Conservation (phyloP, 148 eudicot genomes). For the Chenopodium berlandieri region DNA sequence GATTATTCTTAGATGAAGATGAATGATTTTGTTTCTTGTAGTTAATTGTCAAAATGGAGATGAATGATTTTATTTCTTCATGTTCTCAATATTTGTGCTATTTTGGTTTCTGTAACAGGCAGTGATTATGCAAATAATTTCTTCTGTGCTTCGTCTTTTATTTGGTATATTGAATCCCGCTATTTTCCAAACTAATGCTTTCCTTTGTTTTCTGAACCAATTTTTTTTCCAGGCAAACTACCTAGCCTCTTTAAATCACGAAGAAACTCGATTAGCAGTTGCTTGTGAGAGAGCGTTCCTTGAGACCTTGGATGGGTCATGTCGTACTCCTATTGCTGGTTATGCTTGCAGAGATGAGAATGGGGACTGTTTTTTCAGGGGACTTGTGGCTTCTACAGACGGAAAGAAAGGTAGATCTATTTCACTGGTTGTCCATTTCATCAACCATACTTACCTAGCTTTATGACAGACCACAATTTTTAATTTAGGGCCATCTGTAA, state of each 20-base stretch:
- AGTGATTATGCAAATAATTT: background rate
- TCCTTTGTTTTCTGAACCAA: background rate
- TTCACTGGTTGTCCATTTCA: background rate
- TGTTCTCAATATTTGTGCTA: background rate
- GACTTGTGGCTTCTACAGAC: conserved; percentile 89
- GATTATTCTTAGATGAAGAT: background rate
- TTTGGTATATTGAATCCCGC: background rate
- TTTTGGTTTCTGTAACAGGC: background rate
- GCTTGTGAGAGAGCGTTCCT: conserved; percentile 89
- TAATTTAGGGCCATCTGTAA: no score
- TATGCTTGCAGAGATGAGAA: conserved; percentile 66
- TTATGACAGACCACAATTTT: no score
- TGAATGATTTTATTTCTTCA: background rate
- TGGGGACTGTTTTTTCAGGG: conserved; percentile 79
- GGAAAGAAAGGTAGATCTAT: conserved; percentile 62
- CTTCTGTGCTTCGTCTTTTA: background rate
- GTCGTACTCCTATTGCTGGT: conserved; percentile 97
- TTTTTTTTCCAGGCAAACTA: conserved; percentile 52
- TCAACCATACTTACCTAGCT: no score
- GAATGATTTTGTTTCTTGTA: no score
- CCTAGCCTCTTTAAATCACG: conserved; percentile 78
- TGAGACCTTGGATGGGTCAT: conserved; percentile 72
- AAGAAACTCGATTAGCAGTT: conserved; percentile 90
- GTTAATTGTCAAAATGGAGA: background rate
- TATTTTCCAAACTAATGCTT: background rate